Percentiles rank a stretch among this genome's conserved stretches.
phyloP scores from a whole-genome alignment of 2,329 filamentous ascomycete species.

The Sporothrix pallida region DNA sequence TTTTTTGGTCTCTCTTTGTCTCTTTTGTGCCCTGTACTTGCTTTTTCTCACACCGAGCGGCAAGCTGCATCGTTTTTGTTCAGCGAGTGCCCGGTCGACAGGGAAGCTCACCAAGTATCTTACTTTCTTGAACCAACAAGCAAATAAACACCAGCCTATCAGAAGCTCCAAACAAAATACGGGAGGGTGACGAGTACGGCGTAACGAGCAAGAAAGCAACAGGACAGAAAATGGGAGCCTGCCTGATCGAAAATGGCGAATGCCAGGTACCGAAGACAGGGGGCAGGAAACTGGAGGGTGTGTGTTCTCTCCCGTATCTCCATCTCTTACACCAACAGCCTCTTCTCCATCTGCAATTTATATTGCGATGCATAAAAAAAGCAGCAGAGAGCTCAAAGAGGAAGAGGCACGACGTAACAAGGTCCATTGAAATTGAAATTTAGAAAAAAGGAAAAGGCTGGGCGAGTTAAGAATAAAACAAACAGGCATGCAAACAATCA shows the following conservation, averaged over 20 bases:
- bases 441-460: background rate
- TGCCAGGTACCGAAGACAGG: slow-evolving; percentile 12
- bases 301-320: background rate
- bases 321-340: background rate
- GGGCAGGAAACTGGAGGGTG: background rate
- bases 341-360: background rate
- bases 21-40: background rate
- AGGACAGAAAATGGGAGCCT: slow-evolving; percentile 1
- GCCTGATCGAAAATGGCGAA: slow-evolving; percentile 20
- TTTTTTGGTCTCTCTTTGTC: background rate
- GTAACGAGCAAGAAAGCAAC: background rate
- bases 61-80: slow-evolving; percentile 9
- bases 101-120: background rate
- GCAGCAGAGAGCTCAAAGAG: slow-evolving; percentile 5
- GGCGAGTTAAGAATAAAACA: background rate
- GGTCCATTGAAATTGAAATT: no score
- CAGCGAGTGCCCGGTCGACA: background rate
- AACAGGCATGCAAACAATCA: background rate
- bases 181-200: background rate
- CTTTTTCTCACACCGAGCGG: background rate
- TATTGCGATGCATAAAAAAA: slow-evolving; percentile 14
- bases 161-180: background rate
- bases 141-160: background rate
- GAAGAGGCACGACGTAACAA: slow-evolving; percentile 14
- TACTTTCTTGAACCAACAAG: background rate